These are phyloP conservation scores for Zea luxurians DNA, from an alignment of 176 grass and related monocot genomes.

Conservation along the genomic window DNA sequence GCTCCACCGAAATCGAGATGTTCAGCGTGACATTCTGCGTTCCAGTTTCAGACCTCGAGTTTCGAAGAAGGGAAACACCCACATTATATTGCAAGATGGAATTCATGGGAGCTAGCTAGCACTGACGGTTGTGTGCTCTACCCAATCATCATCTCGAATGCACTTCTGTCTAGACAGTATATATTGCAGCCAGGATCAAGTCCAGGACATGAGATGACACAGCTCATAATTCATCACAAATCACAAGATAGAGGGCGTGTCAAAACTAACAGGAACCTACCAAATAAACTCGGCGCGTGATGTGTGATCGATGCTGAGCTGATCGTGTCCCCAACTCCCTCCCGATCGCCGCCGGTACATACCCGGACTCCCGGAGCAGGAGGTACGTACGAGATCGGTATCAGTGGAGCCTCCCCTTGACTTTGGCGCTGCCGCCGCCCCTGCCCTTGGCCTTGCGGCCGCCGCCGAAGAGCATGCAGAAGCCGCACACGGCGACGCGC, in stretches of 20 bases:
- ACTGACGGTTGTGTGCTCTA: neutral
- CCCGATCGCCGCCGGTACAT: neutral
- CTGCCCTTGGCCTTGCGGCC: neutral
- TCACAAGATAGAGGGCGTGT: neutral
- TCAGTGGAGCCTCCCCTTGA: conserved; percentile 23
- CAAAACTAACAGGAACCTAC: neutral
- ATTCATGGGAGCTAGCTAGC: conserved; percentile 6
- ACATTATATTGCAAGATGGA: neutral
- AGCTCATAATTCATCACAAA: neutral
- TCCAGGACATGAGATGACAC: neutral
- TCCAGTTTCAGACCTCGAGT: neutral
- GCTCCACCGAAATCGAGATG: neutral
- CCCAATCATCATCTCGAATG: neutral
- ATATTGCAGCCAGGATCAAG: neutral
- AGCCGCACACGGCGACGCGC: conserved; percentile 61
- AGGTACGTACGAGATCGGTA: no score
- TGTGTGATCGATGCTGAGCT: no score
- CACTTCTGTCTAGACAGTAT: neutral
- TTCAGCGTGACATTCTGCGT: neutral
- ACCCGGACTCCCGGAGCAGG: no score
- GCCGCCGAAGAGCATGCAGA: conserved; percentile 64
- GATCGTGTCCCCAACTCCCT: no score
- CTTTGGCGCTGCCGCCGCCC: conserved; percentile 13
- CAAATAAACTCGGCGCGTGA: neutral
- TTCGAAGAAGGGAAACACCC: neutral